Conservation (phyloP, 1,139 yeast species). For the Geotrichum bryndzae region DNA sequence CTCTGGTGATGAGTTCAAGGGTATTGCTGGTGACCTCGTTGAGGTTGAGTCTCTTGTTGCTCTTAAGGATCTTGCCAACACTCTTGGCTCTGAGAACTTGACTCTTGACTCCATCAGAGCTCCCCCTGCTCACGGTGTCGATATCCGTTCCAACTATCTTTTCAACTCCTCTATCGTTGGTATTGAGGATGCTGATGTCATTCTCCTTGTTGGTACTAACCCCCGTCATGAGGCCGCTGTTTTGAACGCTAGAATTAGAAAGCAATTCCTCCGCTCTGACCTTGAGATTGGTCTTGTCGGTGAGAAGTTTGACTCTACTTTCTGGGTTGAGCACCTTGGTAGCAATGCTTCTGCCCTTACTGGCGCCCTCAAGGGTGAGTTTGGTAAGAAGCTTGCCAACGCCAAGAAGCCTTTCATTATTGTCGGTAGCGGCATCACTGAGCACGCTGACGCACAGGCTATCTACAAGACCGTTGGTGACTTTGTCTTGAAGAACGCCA, state of each 20-base stretch:
- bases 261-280: constrained; percentile 68
- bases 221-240: constrained; percentile 92
- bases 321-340: constrained; percentile 61
- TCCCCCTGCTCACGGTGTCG: constrained; percentile 65
- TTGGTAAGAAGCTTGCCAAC: constrained; percentile 59
- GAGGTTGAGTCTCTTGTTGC: constrained; percentile 83
- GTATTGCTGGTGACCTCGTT: constrained; percentile 72
- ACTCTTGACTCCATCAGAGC: constrained; percentile 59
- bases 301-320: constrained; percentile 71
- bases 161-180: constrained; percentile 79
- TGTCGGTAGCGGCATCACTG: constrained; percentile 76
- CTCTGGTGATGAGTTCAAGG: constrained; percentile 67
- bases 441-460: constrained; percentile 59
- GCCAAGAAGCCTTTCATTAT: constrained; percentile 77
- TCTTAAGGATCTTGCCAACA: constrained; percentile 71
- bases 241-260: constrained; percentile 77
- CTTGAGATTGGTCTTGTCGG: constrained; percentile 67
- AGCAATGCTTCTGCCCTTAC: constrained; percentile 51
- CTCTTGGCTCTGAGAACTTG: constrained; percentile 74
- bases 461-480: constrained; percentile 58
- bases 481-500: constrained; percentile 53
- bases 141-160: constrained; percentile 70
- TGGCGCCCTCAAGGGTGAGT: constrained; percentile 58
- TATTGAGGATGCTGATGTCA: constrained; percentile 75
- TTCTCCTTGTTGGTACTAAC: constrained; percentile 74